Evolutionary conservation across 2,329 filamentous ascomycete genomes (phyloP), one percentile per base, ranked within the genome.

Genomic region (Aspergillus felis): DNA sequence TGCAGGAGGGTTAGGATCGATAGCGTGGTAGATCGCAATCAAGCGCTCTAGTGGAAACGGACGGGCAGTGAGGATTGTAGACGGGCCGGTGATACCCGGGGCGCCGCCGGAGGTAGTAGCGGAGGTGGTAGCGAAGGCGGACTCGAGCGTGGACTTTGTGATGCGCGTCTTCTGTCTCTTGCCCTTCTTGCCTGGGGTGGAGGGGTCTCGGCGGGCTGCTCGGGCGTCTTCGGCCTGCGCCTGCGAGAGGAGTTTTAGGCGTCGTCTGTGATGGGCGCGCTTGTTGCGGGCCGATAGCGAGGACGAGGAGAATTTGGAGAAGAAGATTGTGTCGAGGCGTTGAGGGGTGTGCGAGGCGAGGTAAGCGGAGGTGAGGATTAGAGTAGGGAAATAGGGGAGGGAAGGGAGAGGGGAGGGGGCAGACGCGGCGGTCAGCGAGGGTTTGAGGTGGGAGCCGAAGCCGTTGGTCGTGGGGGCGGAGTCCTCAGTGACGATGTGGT

Each of bases 311-410:
- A 79, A 75, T 62, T 79, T 79, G 8, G 78, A 80, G 65, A 81
- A 81, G 58, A 81, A 78, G 55, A 79, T 74, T 7, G 77, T 79
- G 63, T 81, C 79, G 12, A 79, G 70, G 41, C 78, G 71, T 52
- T 76, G 74, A 1, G 76, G 77, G 27, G 72, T 80, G 62, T 79
- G 74, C 10, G 77, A 78, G 51, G 78, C 78, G 20, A 81, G 67
- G 60, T 79, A 81, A 50, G 78, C 74, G 25, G 78, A 74, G 32
- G 79, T 74, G 44, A 81, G 68, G 60, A 81, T 70, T 42, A 80
- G 62, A 14, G 77, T 77, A n/a, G 78, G 68, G 61, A 79, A 74
- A 59, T 78, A 79, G 32, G 78, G 78, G 35, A 81, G 66, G 10
- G 71, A 67, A 10, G 73, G 72, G 2, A 75, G 64, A 14, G 69